Evolutionary conservation across 2,329 filamentous ascomycete species (phyloP).

Genomic region (Pseudocercospora crystallina): DNA sequence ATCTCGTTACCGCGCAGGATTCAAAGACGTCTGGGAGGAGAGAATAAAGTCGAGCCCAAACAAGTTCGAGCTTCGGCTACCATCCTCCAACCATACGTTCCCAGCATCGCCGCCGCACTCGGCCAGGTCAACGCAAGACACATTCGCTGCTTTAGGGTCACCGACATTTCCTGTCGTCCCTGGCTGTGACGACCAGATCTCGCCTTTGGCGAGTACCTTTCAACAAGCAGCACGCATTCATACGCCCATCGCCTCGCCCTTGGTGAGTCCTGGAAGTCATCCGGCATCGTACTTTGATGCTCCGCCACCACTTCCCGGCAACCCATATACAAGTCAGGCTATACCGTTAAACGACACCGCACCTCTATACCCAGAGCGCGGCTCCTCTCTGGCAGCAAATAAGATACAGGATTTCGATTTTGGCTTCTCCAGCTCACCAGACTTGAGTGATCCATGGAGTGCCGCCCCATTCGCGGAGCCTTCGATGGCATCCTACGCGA

Average conservation of each 20-base stretch:
- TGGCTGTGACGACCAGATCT: constrained; percentile 31
- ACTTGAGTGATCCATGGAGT: constrained; percentile 20
- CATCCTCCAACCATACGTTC: constrained; percentile 41
- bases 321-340: constrained; percentile 24
- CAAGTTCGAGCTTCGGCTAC: constrained; percentile 51
- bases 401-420: constrained; percentile 35
- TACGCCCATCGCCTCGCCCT: constrained; percentile 32
- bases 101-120: constrained; percentile 49
- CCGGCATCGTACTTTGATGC: constrained; percentile 26
- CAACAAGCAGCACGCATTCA: constrained; percentile 32
- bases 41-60: constrained; percentile 47
- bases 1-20: constrained; percentile 45
- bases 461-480: constrained; percentile 21
- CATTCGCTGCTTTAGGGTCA: constrained; percentile 35
- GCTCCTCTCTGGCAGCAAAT: constrained; percentile 25
- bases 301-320: constrained; percentile 18
- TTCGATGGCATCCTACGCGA: constrained; percentile 10
- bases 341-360: constrained; percentile 32
- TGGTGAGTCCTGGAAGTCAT: constrained; percentile 24
- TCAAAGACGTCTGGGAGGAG: constrained; percentile 54
- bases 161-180: constrained; percentile 21
- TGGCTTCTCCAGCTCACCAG: constrained; percentile 30
- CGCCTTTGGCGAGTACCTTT: constrained; percentile 32
- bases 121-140: constrained; percentile 41
- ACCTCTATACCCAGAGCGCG: constrained; percentile 29